These are phyloP conservation scores for Colletotrichum cordylinicola DNA, from an alignment of 2,329 filamentous ascomycete species.

Conservation along the genomic window DNA sequence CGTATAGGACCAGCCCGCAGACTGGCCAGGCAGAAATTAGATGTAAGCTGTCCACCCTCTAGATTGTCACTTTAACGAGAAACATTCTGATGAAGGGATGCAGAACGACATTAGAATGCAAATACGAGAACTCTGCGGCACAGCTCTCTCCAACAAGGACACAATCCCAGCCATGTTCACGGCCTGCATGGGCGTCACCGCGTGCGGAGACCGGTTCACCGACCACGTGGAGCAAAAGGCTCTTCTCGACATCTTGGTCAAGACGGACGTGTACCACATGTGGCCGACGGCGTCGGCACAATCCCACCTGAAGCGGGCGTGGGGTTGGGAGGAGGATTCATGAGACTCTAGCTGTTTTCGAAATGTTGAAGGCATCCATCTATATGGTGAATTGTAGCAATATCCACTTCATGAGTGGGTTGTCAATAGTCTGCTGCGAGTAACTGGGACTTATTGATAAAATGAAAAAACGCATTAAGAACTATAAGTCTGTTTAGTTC, in stretches of 20 bases:
- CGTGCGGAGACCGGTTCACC: slow-evolving; percentile 53
- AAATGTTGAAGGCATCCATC: not conserved
- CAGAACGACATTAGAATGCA: slow-evolving; percentile 49
- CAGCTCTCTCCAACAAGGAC: slow-evolving; percentile 60
- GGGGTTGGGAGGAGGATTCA: slow-evolving; percentile 45
- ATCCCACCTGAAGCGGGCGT: slow-evolving; percentile 50
- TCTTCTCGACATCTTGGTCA: slow-evolving; percentile 49
- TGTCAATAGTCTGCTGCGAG: not conserved
- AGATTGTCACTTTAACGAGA: no score
- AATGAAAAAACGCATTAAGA: not conserved
- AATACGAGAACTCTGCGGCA: slow-evolving; percentile 62
- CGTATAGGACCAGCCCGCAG: slow-evolving; percentile 47
- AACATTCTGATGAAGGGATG: no score
- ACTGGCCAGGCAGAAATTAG: slow-evolving; percentile 37
- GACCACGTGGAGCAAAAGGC: slow-evolving; percentile 51
- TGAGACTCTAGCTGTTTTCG: not conserved
- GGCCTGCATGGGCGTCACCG: slow-evolving; percentile 58
- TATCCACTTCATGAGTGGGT: not conserved
- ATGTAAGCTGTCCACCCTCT: no score
- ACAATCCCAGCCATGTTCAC: slow-evolving; percentile 63
- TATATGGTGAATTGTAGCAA: not conserved
- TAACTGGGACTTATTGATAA: not conserved
- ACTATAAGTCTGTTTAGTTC: not conserved
- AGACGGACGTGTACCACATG: slow-evolving; percentile 53
- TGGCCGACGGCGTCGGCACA: slow-evolving; percentile 57